Conservation (phyloP, 2,329 filamentous ascomycete species). For the Hypoxylon sp. region DNA sequence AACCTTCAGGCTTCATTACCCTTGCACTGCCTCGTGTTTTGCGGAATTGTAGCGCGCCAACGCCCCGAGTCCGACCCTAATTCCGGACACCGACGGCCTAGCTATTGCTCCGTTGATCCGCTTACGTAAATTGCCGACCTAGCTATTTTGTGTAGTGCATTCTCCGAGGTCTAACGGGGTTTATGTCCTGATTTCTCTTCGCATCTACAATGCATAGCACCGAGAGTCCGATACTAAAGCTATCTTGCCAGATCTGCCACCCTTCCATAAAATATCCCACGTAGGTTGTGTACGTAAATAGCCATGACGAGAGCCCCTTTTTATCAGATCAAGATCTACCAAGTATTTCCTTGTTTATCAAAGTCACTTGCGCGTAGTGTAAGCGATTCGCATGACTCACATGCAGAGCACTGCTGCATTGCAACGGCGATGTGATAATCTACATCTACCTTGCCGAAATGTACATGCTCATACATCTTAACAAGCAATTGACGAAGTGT, state of each 20-base stretch:
- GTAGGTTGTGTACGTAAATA: conserved; percentile 1
- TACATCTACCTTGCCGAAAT: conserved; percentile 1
- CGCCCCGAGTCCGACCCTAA: conserved; percentile 32
- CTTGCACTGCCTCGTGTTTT: conserved; percentile 32
- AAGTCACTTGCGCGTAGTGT: conserved; percentile 31
- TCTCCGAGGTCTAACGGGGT: conserved; percentile 4
- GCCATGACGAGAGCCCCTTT: conserved; percentile 6
- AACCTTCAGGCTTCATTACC: conserved; percentile 21
- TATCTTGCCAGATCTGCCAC: neutral
- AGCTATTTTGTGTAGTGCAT: neutral
- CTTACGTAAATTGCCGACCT: conserved; percentile 32
- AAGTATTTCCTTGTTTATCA: conserved; percentile 28
- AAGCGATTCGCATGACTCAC: conserved; percentile 42
- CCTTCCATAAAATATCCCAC: conserved; percentile 1
- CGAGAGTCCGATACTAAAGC: too few relatives aligned
- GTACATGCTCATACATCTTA: conserved; percentile 2
- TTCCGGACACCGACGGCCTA: conserved; percentile 33
- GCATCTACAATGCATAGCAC: neutral
- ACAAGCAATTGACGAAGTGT: neutral
- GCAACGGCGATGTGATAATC: conserved; percentile 17
- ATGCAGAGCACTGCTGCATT: conserved; percentile 30
- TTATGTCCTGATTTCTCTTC: neutral
- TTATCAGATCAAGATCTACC: conserved; percentile 12
- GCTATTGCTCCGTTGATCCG: conserved; percentile 22
- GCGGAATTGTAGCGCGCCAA: conserved; percentile 7